Conservation (phyloP, 495 filamentous ascomycete species). For the Alectoria sarmentosa region DNA sequence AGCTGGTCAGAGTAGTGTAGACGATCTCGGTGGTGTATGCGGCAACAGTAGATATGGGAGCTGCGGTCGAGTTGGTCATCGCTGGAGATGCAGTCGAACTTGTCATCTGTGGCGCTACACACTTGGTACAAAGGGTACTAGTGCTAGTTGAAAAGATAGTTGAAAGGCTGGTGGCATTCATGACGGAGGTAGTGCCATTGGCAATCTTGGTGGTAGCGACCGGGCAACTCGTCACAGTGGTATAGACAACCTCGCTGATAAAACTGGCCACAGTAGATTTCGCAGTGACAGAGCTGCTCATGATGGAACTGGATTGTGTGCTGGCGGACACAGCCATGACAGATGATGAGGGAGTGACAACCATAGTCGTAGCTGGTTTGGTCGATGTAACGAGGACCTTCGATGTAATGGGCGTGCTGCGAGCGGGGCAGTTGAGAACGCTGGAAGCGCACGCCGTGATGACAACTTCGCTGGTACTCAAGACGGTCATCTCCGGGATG, state of each 20-base stretch:
- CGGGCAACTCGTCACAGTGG: constrained; percentile 24
- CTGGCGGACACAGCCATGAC: neutral
- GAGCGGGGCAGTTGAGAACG: neutral
- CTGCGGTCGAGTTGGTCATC: constrained; percentile 1
- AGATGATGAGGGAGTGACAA: neutral
- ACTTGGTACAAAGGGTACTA: constrained; percentile 23
- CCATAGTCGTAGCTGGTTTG: constrained; percentile 1
- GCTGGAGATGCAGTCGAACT: constrained; percentile 3
- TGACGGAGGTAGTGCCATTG: constrained; percentile 16
- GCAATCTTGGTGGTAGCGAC: constrained; percentile 21
- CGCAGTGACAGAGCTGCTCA: neutral
- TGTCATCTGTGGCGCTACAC: constrained; percentile 16
- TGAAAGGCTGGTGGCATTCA: constrained; percentile 15
- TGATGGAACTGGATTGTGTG: neutral
- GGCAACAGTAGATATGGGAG: neutral
- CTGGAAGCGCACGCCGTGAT: constrained; percentile 3
- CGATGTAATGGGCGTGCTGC: constrained; percentile 4
- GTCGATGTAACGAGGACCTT: neutral
- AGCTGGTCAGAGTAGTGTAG: constrained; percentile 18
- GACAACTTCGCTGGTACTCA: neutral
- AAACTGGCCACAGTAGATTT: constrained; percentile 8
- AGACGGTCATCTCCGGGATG: neutral
- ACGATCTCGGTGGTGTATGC: constrained; percentile 5
- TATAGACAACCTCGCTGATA: constrained; percentile 18
- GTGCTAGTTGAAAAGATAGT: constrained; percentile 19